phyloP scores from a whole-genome alignment of 768 basidiomycete species.

The Lactarius tabidus region DNA sequence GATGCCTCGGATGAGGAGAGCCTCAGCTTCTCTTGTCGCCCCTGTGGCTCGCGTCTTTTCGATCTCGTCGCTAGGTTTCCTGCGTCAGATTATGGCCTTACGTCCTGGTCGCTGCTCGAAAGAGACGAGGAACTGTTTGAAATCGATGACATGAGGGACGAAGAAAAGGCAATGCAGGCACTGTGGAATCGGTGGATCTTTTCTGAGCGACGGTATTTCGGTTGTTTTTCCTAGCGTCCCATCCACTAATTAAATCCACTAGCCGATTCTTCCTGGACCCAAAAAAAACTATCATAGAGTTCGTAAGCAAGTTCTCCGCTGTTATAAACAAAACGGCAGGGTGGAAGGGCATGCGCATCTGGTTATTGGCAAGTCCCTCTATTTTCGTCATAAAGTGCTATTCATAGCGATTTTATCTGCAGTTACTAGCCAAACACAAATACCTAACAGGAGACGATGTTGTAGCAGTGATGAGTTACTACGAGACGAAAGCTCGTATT shows the following conservation, averaged over 20 bases:
- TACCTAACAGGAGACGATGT: conserved; percentile 20
- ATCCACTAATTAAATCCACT: not conserved
- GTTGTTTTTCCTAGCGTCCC: not conserved
- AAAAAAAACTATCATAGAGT: not conserved
- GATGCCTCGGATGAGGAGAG: conserved; percentile 39
- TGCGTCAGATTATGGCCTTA: conserved; percentile 57
- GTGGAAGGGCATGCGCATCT: conserved; percentile 20
- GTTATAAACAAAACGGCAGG: conserved; percentile 14
- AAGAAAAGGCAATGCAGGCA: conserved; percentile 75
- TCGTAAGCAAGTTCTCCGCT: not conserved
- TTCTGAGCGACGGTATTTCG: conserved; percentile 39
- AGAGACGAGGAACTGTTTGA: conserved; percentile 75
- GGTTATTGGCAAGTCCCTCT: conserved; percentile 16
- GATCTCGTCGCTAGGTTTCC: conserved; percentile 61
- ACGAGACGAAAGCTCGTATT: conserved; percentile 3
- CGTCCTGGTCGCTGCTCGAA: conserved; percentile 66
- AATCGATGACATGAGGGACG: conserved; percentile 63
- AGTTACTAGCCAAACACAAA: conserved; percentile 22
- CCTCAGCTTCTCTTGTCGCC: conserved; percentile 58
- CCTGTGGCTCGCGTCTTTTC: conserved; percentile 59
- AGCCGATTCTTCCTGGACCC: conserved; percentile 15
- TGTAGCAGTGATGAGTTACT: conserved; percentile 11
- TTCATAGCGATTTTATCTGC: not conserved
- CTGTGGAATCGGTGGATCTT: conserved; percentile 76
- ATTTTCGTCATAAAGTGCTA: not conserved